A percentile compares a stretch with the other conserved stretches of the same genome.
Conservation (phyloP, 305 asterid species). For the Petunia hybrid region DNA sequence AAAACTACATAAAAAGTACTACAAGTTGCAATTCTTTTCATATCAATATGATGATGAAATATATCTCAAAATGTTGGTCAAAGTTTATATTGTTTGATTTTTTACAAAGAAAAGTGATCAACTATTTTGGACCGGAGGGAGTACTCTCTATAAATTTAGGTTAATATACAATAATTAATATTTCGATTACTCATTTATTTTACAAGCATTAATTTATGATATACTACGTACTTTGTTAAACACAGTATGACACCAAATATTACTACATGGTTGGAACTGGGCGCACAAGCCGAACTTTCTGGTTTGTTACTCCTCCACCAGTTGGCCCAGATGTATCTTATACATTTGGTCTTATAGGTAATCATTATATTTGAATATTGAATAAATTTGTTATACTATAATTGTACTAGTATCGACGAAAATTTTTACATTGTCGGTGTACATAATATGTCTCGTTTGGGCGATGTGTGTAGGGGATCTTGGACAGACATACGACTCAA, state of each 20-base stretch:
- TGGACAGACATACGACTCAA: conserved; percentile 84
- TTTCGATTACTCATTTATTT: not conserved
- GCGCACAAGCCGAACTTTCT: conserved; percentile 55
- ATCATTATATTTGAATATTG: too few relatives aligned
- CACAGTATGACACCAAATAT: conserved; percentile 66
- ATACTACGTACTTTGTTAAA: not conserved
- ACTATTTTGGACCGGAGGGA: too few relatives aligned
- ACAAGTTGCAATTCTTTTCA: too few relatives aligned
- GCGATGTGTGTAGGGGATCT: conserved; percentile 63
- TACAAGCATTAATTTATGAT: conserved; percentile 6
- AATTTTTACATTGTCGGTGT: too few relatives aligned
- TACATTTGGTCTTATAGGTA: conserved; percentile 83
- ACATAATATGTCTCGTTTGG: too few relatives aligned
- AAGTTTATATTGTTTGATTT: too few relatives aligned
- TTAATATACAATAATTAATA: not conserved
- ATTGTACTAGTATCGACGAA: too few relatives aligned
- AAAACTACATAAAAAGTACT: too few relatives aligned
- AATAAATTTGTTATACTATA: too few relatives aligned
- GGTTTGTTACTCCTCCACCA: conserved; percentile 77
- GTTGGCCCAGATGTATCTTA: conserved; percentile 82
- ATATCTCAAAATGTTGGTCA: too few relatives aligned
- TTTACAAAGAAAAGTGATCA: too few relatives aligned
- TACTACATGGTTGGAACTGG: conserved; percentile 68
- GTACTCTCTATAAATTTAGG: not conserved
- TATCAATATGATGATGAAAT: too few relatives aligned